Conservation (phyloP, 441 rosid species). For the Croton setiger region DNA sequence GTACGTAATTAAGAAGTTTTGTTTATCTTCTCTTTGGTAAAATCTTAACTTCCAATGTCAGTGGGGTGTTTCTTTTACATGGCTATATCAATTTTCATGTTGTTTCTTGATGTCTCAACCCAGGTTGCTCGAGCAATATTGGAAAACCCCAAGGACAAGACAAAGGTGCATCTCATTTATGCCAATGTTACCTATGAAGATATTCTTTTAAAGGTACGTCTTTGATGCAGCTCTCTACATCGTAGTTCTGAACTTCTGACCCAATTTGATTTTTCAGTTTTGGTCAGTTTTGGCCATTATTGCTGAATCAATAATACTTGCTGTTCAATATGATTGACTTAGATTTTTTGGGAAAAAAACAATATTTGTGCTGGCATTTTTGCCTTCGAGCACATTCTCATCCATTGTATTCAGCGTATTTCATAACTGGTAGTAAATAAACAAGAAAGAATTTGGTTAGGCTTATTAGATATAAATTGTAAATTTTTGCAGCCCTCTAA, state of each 20-base stretch:
- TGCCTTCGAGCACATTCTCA: no score
- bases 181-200: slow-evolving; percentile 82
- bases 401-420: not conserved
- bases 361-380: not conserved
- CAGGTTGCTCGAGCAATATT: slow-evolving; percentile 84
- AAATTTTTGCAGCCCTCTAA: not conserved
- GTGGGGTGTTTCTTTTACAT: not conserved
- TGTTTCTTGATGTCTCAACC: slow-evolving; percentile 20
- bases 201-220: slow-evolving; percentile 71
- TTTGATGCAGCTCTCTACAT: not conserved
- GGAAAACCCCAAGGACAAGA: slow-evolving; percentile 75
- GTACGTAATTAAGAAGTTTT: slow-evolving; percentile 33
- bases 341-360: not conserved
- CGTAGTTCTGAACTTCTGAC: not conserved
- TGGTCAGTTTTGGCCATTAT: not conserved
- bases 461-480: not conserved
- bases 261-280: not conserved
- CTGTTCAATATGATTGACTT: not conserved
- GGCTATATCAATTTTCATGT: not conserved
- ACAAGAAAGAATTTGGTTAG: not conserved
- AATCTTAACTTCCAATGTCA: slow-evolving; percentile 4
- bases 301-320: not conserved
- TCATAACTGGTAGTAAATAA: not conserved
- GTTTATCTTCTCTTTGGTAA: not conserved
- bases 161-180: slow-evolving; percentile 77